These are phyloP conservation scores for Paraphoma sp. DNA, from an alignment of 2,329 filamentous ascomycete genomes.

Conservation along the genomic window DNA sequence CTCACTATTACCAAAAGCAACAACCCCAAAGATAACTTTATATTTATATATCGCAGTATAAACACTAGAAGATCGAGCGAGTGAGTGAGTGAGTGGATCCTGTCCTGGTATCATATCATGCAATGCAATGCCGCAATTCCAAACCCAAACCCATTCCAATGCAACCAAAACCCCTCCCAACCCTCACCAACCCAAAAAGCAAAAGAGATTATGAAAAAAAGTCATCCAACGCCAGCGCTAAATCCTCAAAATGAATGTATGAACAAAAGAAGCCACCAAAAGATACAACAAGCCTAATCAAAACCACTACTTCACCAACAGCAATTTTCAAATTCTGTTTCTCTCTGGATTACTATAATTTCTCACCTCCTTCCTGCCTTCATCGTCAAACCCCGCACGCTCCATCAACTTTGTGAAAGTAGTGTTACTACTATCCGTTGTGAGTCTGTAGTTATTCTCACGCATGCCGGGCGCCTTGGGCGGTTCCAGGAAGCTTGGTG, in stretches of 20 bases:
- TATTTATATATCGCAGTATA: too few relatives aligned
- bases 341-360: slow-evolving; percentile 25
- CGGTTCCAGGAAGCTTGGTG: slow-evolving; percentile 42
- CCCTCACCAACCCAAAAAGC: background rate
- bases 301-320: background rate
- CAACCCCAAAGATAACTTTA: too few relatives aligned
- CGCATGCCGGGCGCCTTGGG: slow-evolving; percentile 40
- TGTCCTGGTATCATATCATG: too few relatives aligned
- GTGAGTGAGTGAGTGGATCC: too few relatives aligned
- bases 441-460: slow-evolving; percentile 34
- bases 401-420: slow-evolving; percentile 54
- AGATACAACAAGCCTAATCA: background rate
- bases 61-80: too few relatives aligned
- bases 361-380: slow-evolving; percentile 34
- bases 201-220: background rate
- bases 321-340: too few relatives aligned
- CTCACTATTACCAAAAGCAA: too few relatives aligned
- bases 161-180: background rate
- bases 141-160: too few relatives aligned
- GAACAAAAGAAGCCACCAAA: slow-evolving; percentile 4
- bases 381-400: slow-evolving; percentile 48
- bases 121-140: too few relatives aligned
- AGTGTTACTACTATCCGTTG: slow-evolving; percentile 38
- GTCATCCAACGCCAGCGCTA: slow-evolving; percentile 18
- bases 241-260: slow-evolving; percentile 9